Percentiles rank a stretch among this genome's conserved stretches.
phyloP scores from a whole-genome alignment of 345 rosid species.

The Eucalyptus regnans region DNA sequence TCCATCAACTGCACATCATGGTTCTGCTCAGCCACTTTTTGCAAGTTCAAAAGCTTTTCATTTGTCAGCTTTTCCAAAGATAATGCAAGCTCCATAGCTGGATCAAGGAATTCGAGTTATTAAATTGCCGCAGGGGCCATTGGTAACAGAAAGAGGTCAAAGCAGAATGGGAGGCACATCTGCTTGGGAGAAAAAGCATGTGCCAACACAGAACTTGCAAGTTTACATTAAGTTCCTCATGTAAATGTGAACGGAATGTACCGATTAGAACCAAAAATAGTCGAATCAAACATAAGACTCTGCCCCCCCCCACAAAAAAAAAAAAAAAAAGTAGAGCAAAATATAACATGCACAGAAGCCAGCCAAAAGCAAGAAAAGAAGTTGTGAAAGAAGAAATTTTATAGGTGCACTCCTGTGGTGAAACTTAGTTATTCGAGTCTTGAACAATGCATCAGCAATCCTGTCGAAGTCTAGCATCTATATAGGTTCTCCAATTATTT shows the following conservation, averaged over 20 bases:
- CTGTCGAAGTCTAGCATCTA: not conserved
- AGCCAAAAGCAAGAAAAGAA: not conserved
- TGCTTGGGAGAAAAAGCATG: not conserved
- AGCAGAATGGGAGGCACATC: not conserved
- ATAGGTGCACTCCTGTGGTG: not conserved
- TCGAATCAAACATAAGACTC: not conserved
- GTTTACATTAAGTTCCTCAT: not conserved
- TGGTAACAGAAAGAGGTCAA: not conserved
- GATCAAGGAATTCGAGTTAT: not conserved
- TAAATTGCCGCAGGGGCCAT: not conserved
- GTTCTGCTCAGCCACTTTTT: conserved; percentile 28
- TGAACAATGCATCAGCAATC: not conserved
- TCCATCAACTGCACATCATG: conserved; percentile 37
- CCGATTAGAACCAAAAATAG: not conserved
- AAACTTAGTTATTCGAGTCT: not conserved
- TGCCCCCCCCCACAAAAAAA: not conserved
- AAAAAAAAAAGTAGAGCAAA: not conserved
- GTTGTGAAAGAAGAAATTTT: not conserved
- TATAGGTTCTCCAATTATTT: not conserved
- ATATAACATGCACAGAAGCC: not conserved
- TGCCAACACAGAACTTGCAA: not conserved
- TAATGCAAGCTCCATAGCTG: conserved; percentile 64
- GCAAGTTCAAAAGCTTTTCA: conserved; percentile 41
- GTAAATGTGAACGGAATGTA: not conserved
- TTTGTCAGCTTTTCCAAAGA: conserved; percentile 52